Base-by-base conservation (phyloP, 2,329 filamentous ascomycete genomes). In the Didymella sp. region DNA sequence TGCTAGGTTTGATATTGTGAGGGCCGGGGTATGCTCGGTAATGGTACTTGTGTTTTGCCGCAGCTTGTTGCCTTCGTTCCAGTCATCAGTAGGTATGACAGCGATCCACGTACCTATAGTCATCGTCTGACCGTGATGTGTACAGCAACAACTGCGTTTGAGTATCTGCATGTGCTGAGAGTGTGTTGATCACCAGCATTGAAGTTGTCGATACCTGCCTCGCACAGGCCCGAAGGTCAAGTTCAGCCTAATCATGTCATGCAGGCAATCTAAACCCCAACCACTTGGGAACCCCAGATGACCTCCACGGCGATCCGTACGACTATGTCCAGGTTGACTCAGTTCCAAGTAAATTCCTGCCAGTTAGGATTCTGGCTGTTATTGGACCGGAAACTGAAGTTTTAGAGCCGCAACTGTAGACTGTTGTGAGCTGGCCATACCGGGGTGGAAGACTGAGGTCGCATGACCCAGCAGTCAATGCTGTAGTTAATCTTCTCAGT, bases 211-310 rank as follows among this genome's bases (percentile, higher is more conserved):
- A 35, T 42, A 37, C 42, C 42, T 46, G 28, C 37, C 28, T 51
- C 17, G 33, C 22, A 24, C 37, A 44, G 24, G 30, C 27, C 54
- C 38, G 54, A 54, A 49, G 31, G 46, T 50, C 54, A 50, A 66
- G 62, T 72, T 72, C 64, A 70, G 69, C 59, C 66, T 70, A 72
- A 72, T 71, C 56, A 61, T 48, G 54, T 30, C 57, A 61, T 61
- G 56, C 68, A 50, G 56, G 59, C 60, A 73, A 72, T 72, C 55
- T 69, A 69, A 62, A 48, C 56, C 59, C 63, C 60, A 59, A 43
- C 58, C 59, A 59, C 53, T 61, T 44, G 56, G 65, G 50, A 63
- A 62, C 46, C 22, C 40, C 41, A 50, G 25, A 58, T 46, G 50
- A 48, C 30, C 43, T 43, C 37, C 38, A 25, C 38, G 15, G 37